Evolutionary conservation across 2,329 filamentous ascomycete genomes (phyloP).

Genomic region (Claviceps maximensis): DNA sequence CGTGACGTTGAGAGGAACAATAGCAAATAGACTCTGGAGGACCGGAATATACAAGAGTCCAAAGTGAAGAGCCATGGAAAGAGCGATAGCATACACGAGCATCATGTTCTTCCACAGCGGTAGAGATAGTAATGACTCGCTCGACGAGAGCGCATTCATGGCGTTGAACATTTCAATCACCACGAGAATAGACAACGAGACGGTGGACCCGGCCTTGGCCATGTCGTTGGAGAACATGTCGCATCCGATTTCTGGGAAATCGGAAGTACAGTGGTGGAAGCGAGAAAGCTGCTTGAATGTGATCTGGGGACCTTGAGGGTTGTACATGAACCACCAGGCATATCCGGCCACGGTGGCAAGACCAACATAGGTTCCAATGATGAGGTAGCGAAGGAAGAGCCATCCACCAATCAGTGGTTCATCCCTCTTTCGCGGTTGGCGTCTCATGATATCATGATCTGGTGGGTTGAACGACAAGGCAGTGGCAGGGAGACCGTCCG

Average conservation of each 20-base stretch:
- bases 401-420: slow-evolving; percentile 87
- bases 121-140: slow-evolving; percentile 83
- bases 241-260: slow-evolving; percentile 84
- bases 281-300: slow-evolving; percentile 77
- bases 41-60: slow-evolving; percentile 84
- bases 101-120: slow-evolving; percentile 99
- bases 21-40: slow-evolving; percentile 79
- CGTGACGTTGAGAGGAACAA: slow-evolving; percentile 67
- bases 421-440: slow-evolving; percentile 79
- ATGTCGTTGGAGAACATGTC: slow-evolving; percentile 79
- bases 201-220: slow-evolving; percentile 80
- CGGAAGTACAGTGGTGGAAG: slow-evolving; percentile 82
- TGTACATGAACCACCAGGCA: slow-evolving; percentile 99
- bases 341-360: slow-evolving; percentile 91
- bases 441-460: slow-evolving; percentile 97
- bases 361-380: slow-evolving; percentile 91
- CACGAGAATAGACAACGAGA: slow-evolving; percentile 83
- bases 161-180: slow-evolving; percentile 99
- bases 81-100: slow-evolving; percentile 82
- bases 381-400: slow-evolving; percentile 95
- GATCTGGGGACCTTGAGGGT: slow-evolving; percentile 80
- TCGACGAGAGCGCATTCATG: slow-evolving; percentile 93
- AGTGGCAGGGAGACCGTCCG: slow-evolving; percentile 90
- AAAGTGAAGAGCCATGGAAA: slow-evolving; percentile 94
- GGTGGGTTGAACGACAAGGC: slow-evolving; percentile 95